Percentiles rank a stretch among this genome's conserved stretches.
Conservation (phyloP, 441 rosid genomes). For the Erodium moschatum region DNA sequence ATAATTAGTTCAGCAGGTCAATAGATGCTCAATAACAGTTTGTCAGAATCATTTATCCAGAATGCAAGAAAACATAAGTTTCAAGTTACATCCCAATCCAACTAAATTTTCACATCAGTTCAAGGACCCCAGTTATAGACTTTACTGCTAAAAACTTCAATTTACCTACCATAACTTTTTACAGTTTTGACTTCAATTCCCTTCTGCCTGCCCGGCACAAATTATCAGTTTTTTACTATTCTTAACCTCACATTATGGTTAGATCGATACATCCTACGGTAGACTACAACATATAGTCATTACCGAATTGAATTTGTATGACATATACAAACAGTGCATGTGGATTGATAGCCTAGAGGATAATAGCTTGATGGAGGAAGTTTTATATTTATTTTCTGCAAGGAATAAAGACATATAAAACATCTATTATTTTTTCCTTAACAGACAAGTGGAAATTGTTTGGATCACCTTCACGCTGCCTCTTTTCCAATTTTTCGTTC, state of each 20-base stretch:
- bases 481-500: conserved; percentile 59
- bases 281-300: too few species aligned
- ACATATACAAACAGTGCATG: neutral
- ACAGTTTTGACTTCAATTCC: neutral
- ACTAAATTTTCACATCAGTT: too few species aligned
- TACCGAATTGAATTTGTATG: neutral
- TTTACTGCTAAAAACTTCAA: neutral
- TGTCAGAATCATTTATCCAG: neutral
- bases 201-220: neutral
- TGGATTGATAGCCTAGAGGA: too few species aligned
- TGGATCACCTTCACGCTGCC: conserved; percentile 61
- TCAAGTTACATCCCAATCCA: neutral
- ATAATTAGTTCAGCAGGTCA: neutral
- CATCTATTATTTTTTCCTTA: neutral
- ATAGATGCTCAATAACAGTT: neutral
- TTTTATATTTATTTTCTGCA: too few species aligned
- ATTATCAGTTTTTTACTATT: neutral
- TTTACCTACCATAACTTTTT: too few species aligned
- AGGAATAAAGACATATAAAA: too few species aligned
- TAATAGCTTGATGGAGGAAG: too few species aligned
- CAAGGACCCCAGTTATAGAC: neutral
- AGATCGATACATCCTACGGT: too few species aligned
- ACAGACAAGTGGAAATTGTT: neutral
- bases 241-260: neutral
- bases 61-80: neutral